Conservation (phyloP, 306 rosid genomes). For the Hippophae gyantsensis region DNA sequence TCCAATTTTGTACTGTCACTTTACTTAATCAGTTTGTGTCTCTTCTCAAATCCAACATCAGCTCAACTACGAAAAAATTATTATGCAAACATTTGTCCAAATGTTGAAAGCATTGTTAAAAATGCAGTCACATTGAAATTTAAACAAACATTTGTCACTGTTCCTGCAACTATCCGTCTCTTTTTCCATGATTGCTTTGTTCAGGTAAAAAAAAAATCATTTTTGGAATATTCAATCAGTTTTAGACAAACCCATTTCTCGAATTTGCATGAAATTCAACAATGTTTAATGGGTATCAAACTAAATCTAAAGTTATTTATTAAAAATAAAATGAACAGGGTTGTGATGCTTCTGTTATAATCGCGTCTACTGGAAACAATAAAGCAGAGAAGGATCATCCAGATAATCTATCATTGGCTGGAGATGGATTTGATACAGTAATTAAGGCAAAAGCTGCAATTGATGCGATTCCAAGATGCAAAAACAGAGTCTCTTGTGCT, state of each 20-base stretch:
- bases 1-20: conserved; percentile 26
- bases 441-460: conserved; percentile 67
- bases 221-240: not conserved
- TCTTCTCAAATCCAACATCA: conserved; percentile 30
- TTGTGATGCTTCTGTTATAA: conserved; percentile 59
- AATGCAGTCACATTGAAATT: conserved; percentile 51
- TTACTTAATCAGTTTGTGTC: conserved; percentile 18
- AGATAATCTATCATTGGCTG: conserved; percentile 72
- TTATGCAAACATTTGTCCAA: conserved; percentile 64
- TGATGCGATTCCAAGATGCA: conserved; percentile 53
- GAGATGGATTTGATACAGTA: conserved; percentile 83
- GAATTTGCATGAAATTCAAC: not conserved
- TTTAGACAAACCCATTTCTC: not conserved
- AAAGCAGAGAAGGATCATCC: conserved; percentile 74
- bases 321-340: conserved; percentile 28
- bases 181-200: conserved; percentile 92
- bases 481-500: conserved; percentile 73
- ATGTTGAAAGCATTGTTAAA: conserved; percentile 61
- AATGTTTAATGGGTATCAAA: not conserved
- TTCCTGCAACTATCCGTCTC: conserved; percentile 83
- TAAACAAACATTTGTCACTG: conserved; percentile 69
- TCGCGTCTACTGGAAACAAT: conserved; percentile 39
- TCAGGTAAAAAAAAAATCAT: conserved; percentile 26
- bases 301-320: not conserved
- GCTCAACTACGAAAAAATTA: conserved; percentile 54